Percentiles rank a stretch among this genome's conserved stretches.
Evolutionary conservation across 2,329 filamentous ascomycete species (phyloP).

Genomic region (Alternaria sp.): DNA sequence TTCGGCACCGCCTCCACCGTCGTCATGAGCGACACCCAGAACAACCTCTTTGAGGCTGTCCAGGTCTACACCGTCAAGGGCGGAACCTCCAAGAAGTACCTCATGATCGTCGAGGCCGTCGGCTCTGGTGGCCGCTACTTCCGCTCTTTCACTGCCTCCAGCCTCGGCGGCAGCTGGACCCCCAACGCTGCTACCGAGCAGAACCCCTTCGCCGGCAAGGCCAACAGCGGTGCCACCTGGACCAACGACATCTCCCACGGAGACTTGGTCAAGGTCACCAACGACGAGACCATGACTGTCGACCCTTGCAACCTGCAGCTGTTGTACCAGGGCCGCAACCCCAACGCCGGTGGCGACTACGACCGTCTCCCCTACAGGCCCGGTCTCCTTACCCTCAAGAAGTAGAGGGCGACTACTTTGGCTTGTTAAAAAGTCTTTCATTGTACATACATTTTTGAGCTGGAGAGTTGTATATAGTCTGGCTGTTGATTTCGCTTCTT

Average conservation of each 20-base stretch:
- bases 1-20: constrained; percentile 62
- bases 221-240: constrained; percentile 69
- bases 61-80: constrained; percentile 68
- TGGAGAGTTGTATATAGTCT: constrained; percentile 7
- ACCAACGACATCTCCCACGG: constrained; percentile 72
- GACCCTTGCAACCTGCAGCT: constrained; percentile 70
- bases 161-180: constrained; percentile 65
- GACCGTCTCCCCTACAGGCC: constrained; percentile 61
- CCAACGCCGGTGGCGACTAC: constrained; percentile 57
- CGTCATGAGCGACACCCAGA: constrained; percentile 60
- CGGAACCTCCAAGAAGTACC: constrained; percentile 58
- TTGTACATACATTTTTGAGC: constrained; percentile 11
- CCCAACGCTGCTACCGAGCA: constrained; percentile 62
- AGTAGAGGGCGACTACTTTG: neutral
- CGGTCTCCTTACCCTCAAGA: constrained; percentile 38
- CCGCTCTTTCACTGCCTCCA: constrained; percentile 69
- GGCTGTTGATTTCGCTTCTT: neutral
- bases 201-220: constrained; percentile 70
- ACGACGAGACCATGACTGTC: constrained; percentile 68
- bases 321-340: constrained; percentile 66
- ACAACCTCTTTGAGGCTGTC: constrained; percentile 70
- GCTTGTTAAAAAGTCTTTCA: neutral
- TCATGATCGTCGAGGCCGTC: constrained; percentile 72
- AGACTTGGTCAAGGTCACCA: constrained; percentile 63
- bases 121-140: constrained; percentile 67